These are phyloP conservation scores for Diaporthe sp. DNA, from an alignment of 2,329 filamentous ascomycete species.

Conservation along the genomic window DNA sequence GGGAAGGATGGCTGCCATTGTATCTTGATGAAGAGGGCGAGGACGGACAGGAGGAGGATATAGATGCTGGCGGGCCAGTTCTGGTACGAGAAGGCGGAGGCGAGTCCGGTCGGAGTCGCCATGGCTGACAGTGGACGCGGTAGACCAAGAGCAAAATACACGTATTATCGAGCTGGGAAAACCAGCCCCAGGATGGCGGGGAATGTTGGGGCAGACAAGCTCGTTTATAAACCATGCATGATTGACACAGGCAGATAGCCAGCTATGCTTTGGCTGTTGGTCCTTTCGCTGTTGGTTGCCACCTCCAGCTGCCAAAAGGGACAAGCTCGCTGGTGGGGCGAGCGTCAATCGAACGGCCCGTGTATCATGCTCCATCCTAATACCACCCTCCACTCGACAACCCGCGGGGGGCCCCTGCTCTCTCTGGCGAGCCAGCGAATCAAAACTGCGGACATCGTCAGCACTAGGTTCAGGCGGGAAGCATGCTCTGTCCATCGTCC, in stretches of 20 bases:
- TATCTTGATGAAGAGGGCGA: conserved; percentile 42
- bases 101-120: conserved; percentile 1
- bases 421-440: background rate
- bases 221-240: background rate
- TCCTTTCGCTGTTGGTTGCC: background rate
- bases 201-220: background rate
- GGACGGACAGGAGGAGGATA: conserved; percentile 44
- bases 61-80: conserved; percentile 45
- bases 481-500: background rate
- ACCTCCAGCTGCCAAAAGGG: background rate
- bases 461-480: conserved; percentile 9
- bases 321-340: background rate
- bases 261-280: background rate
- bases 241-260: background rate
- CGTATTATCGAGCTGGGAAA: background rate
- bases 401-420: background rate
- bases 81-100: conserved; percentile 5
- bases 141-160: background rate
- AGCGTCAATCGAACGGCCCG: background rate
- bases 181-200: too few relatives aligned
- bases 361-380: background rate
- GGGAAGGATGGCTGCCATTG: conserved; percentile 46
- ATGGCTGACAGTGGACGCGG: conserved; percentile 2
- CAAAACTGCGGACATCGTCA: background rate
- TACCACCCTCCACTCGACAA: background rate